phyloP scores from a whole-genome alignment of 768 basidiomycete genomes.

The Auricularia sp. region DNA sequence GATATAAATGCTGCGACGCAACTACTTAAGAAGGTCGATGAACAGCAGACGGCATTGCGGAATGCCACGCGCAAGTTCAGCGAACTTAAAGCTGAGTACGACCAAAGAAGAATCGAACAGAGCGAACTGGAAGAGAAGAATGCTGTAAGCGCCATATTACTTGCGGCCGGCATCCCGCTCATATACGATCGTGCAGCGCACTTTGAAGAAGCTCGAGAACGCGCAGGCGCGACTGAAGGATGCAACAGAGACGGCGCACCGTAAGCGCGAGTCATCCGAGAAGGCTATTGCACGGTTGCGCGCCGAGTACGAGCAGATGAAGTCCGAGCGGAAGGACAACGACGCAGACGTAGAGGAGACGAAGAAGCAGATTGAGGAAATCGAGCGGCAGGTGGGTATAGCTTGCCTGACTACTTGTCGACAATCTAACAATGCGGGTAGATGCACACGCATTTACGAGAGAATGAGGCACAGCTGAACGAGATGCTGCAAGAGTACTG shows the following conservation, averaged over 20 bases:
- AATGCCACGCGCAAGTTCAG: conserved; percentile 55
- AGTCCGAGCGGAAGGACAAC: conserved; percentile 62
- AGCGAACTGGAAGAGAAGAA: conserved; percentile 63
- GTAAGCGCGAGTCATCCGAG: conserved; percentile 64
- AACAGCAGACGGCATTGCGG: conserved; percentile 55
- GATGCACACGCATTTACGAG: conserved; percentile 69
- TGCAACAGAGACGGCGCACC: conserved; percentile 69
- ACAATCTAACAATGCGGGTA: conserved; percentile 19
- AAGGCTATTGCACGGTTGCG: conserved; percentile 67
- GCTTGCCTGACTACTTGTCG: neutral
- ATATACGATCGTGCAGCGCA: conserved; percentile 40
- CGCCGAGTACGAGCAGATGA: conserved; percentile 72
- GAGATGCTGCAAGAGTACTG: conserved; percentile 78
- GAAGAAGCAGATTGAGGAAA: conserved; percentile 55
- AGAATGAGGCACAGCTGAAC: conserved; percentile 69
- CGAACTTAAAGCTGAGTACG: conserved; percentile 57
- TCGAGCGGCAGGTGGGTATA: conserved; percentile 49
- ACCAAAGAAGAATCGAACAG: conserved; percentile 64
- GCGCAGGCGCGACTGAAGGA: conserved; percentile 76
- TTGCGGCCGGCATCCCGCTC: neutral
- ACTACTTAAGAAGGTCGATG: conserved; percentile 65
- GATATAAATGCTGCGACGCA: conserved; percentile 64
- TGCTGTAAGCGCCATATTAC: conserved; percentile 26
- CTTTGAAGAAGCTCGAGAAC: conserved; percentile 69
- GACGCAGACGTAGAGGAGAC: conserved; percentile 73